Conservation (phyloP, 2,329 filamentous ascomycete genomes). For the Exophiala mesophila region DNA sequence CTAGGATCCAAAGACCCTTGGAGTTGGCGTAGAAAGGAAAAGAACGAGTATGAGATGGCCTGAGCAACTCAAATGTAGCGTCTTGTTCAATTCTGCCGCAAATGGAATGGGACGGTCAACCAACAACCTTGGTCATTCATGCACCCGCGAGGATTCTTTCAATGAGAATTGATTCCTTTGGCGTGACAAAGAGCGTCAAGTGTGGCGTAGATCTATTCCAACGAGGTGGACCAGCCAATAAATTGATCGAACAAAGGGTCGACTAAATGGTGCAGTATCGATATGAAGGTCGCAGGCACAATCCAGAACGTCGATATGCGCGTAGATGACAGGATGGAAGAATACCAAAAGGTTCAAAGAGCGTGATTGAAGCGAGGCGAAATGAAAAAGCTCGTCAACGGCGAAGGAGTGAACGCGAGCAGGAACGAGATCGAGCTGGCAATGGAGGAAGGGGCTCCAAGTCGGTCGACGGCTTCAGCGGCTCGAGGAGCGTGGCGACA, state of each 20-base stretch:
- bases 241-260: conserved; percentile 15
- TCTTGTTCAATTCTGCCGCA: conserved; percentile 7
- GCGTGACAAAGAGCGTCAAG: conserved; percentile 10
- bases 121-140: conserved; percentile 8
- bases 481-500: conserved; percentile 9
- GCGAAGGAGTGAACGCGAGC: conserved; percentile 24
- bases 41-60: too few relatives aligned
- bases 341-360: conserved; percentile 8
- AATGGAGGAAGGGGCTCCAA: conserved; percentile 12
- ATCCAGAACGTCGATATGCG: conserved; percentile 10
- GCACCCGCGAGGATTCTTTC: conserved; percentile 15
- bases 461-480: conserved; percentile 9
- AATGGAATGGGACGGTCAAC: conserved; percentile 4
- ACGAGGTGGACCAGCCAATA: conserved; percentile 23
- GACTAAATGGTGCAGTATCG: conserved; percentile 1
- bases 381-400: background rate
- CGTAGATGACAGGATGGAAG: too few relatives aligned
- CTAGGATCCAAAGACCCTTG: conserved; percentile 23
- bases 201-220: conserved; percentile 7
- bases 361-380: background rate
- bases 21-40: background rate
- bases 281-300: too few relatives aligned
- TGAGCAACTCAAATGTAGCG: too few relatives aligned
- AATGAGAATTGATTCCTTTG: conserved; percentile 12
- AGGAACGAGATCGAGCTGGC: conserved; percentile 17